A percentile compares a stretch with the other conserved stretches of the same genome.
These are phyloP conservation scores for Ganoderma sp. DNA, from an alignment of 1,284 basidiomycete species.

Conservation along the genomic window DNA sequence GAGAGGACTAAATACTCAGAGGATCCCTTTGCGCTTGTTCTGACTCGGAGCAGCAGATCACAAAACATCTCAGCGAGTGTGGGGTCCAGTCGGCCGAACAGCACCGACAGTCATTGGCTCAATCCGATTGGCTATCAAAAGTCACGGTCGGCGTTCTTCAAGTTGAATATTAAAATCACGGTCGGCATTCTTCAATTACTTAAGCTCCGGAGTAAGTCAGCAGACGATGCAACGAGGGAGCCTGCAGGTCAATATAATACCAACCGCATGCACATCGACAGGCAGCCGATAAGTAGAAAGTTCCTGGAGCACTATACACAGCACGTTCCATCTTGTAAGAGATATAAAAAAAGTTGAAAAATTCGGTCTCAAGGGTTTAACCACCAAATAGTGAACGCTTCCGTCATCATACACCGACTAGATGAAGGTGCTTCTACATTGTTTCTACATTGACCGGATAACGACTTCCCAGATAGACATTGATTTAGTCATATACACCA, in stretches of 20 bases:
- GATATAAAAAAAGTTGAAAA: no score
- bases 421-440: no score
- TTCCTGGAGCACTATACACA: background rate
- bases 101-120: conserved; percentile 20
- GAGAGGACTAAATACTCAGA: conserved; percentile 20
- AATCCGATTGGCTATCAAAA: conserved; percentile 3
- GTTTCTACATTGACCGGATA: no score
- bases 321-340: background rate
- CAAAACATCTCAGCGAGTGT: conserved; percentile 9
- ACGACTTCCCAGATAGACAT: no score
- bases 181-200: background rate
- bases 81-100: conserved; percentile 30
- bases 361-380: background rate
- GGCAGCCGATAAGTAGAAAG: background rate
- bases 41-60: conserved; percentile 23
- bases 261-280: background rate
- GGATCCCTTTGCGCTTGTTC: conserved; percentile 7
- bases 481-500: background rate
- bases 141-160: background rate
- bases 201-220: background rate
- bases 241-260: background rate
- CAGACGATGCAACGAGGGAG: background rate
- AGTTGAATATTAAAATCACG: no score
- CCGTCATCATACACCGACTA: background rate
- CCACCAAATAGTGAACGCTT: background rate